phyloP scores from a whole-genome alignment of 2,329 filamentous ascomycete species.

The Cercospora sp. region DNA sequence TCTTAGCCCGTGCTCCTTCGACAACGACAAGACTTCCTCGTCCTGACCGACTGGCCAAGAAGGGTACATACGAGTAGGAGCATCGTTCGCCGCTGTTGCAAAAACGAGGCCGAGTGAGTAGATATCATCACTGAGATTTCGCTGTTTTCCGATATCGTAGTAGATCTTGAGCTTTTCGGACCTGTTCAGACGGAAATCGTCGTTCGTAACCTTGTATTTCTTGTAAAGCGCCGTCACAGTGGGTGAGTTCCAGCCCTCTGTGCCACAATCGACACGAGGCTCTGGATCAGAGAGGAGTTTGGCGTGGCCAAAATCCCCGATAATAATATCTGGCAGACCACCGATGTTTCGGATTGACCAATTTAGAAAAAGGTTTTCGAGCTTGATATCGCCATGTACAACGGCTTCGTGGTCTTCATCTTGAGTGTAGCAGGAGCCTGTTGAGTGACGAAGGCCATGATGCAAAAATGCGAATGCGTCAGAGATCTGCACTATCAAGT shows the following conservation, averaged over 20 bases:
- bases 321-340: slow-evolving; percentile 24
- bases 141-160: background rate
- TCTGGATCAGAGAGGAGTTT: background rate
- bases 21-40: background rate
- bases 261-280: slow-evolving; percentile 11
- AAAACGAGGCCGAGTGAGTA: slow-evolving; percentile 23
- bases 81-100: slow-evolving; percentile 1
- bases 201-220: too few species aligned
- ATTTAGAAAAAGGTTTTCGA: slow-evolving; percentile 18
- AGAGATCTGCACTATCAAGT: slow-evolving; percentile 20
- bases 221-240: slow-evolving; percentile 14
- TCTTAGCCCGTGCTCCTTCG: background rate
- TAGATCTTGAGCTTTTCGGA: background rate
- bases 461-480: slow-evolving; percentile 28
- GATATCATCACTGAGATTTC: slow-evolving; percentile 12
- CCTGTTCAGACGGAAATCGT: background rate
- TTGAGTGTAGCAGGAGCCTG: slow-evolving; percentile 16
- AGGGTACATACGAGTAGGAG: background rate
- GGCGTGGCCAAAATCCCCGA: slow-evolving; percentile 26
- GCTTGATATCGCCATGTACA: slow-evolving; percentile 31
- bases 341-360: background rate
- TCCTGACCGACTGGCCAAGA: slow-evolving; percentile 4
- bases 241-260: slow-evolving; percentile 9
- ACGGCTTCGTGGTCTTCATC: slow-evolving; percentile 12
- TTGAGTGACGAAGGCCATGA: slow-evolving; percentile 22